Conservation (phyloP, 2,329 filamentous ascomycete genomes). For the Ceratocystis eucalypticola region DNA sequence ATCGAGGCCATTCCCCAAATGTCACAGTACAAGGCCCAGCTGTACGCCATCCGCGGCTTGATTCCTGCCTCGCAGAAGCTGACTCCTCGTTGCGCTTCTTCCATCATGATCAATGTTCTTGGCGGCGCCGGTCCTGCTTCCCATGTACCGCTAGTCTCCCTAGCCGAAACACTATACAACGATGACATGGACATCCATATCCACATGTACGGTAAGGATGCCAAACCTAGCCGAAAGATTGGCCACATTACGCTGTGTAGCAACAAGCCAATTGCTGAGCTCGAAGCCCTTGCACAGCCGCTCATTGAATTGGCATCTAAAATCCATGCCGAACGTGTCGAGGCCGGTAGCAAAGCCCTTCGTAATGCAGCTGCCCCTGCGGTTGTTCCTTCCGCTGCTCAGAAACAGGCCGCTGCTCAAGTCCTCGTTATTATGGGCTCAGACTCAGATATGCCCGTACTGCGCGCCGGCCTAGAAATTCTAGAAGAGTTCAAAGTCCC, state of each 20-base stretch:
- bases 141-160: slow-evolving; percentile 39
- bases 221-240: slow-evolving; percentile 83
- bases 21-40: slow-evolving; percentile 86
- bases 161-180: slow-evolving; percentile 33
- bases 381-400: slow-evolving; percentile 9
- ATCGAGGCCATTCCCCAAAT: slow-evolving; percentile 78
- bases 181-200: slow-evolving; percentile 42
- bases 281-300: slow-evolving; percentile 45
- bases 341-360: slow-evolving; percentile 29
- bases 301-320: slow-evolving; percentile 52
- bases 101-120: slow-evolving; percentile 72
- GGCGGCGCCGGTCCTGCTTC: slow-evolving; percentile 54
- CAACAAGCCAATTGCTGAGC: slow-evolving; percentile 50
- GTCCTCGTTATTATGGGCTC: slow-evolving; percentile 77
- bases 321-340: slow-evolving; percentile 43
- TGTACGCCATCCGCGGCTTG: slow-evolving; percentile 63
- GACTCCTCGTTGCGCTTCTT: slow-evolving; percentile 43
- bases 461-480: slow-evolving; percentile 52
- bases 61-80: slow-evolving; percentile 43
- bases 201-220: slow-evolving; percentile 85
- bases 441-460: slow-evolving; percentile 58
- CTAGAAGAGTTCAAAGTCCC: slow-evolving; percentile 58
- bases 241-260: slow-evolving; percentile 80
- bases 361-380: slow-evolving; percentile 24
- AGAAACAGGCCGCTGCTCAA: slow-evolving; percentile 20